Percentiles rank a stretch among this genome's conserved stretches.
phyloP scores from a whole-genome alignment of 2,329 filamentous ascomycete species.

The Lachnellula subtilissima region DNA sequence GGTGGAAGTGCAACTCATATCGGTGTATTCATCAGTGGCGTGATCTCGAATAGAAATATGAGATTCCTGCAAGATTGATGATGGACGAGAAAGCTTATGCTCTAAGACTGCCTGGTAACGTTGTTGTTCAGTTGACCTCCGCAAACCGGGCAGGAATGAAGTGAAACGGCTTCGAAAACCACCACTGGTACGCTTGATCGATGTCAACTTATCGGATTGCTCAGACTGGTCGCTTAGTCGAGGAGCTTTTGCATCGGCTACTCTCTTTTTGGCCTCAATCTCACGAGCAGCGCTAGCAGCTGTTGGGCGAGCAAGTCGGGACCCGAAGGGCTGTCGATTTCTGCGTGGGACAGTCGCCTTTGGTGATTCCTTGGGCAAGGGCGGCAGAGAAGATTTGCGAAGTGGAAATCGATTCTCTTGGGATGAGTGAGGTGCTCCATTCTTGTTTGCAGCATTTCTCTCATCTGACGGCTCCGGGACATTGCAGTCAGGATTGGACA shows the following conservation, averaged over 20 bases:
- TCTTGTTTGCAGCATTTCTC: conserved; percentile 5
- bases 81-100: neutral
- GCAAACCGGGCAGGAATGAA: neutral
- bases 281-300: conserved; percentile 8
- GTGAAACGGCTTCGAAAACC: neutral
- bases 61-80: neutral
- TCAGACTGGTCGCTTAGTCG: neutral
- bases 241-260: neutral
- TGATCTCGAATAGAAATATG: neutral
- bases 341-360: neutral
- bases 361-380: neutral
- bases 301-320: conserved; percentile 11
- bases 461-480: conserved; percentile 3
- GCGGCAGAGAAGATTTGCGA: neutral
- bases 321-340: neutral
- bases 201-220: neutral
- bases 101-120: neutral
- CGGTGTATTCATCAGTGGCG: neutral
- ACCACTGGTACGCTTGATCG: neutral
- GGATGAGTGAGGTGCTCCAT: neutral
- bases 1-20: neutral
- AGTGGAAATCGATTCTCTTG: neutral
- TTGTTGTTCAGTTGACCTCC: neutral
- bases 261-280: neutral
- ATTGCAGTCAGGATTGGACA: neutral